phyloP scores from a whole-genome alignment of 768 basidiomycete genomes.

The Tubosaeta sp. region DNA sequence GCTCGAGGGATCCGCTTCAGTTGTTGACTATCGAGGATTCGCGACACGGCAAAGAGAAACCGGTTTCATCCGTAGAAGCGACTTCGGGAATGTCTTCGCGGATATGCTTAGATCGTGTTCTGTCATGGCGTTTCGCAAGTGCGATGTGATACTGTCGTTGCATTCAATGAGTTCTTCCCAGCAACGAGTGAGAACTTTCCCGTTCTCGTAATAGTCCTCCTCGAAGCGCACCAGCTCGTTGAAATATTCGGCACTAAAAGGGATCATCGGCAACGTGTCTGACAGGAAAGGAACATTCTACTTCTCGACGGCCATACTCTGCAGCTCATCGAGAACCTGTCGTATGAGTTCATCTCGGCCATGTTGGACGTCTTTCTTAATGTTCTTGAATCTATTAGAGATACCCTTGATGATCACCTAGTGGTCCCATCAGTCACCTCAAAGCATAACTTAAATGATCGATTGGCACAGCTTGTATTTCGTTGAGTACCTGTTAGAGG shows the following conservation, averaged over 20 bases:
- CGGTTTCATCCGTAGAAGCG: conserved; percentile 35
- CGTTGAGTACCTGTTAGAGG: conserved; percentile 40
- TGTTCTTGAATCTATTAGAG: conserved; percentile 42
- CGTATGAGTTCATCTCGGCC: conserved; percentile 46
- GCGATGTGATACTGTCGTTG: conserved; percentile 33
- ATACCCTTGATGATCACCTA: conserved; percentile 50
- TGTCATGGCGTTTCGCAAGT: conserved; percentile 38
- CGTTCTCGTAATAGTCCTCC: conserved; percentile 45
- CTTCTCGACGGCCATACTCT: conserved; percentile 36
- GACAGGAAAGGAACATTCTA: conserved; percentile 3
- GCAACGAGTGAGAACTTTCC: conserved; percentile 36
- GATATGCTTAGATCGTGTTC: conserved; percentile 47
- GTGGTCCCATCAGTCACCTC: conserved; percentile 12
- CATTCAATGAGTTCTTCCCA: conserved; percentile 42
- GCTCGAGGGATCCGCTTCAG: neutral
- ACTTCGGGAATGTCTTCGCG: conserved; percentile 47
- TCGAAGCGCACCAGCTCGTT: conserved; percentile 54
- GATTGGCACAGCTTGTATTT: conserved; percentile 42
- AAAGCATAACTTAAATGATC: neutral
- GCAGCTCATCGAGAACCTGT: conserved; percentile 41
- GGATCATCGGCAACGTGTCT: conserved; percentile 1
- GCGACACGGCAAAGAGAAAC: conserved; percentile 5
- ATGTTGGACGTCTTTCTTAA: conserved; percentile 42
- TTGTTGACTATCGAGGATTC: conserved; percentile 4
- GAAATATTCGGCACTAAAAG: conserved; percentile 44